Evolutionary conservation across 2,329 filamentous ascomycete genomes (phyloP), one percentile per base, ranked within the genome.

Genomic region (Epichloe baconii): DNA sequence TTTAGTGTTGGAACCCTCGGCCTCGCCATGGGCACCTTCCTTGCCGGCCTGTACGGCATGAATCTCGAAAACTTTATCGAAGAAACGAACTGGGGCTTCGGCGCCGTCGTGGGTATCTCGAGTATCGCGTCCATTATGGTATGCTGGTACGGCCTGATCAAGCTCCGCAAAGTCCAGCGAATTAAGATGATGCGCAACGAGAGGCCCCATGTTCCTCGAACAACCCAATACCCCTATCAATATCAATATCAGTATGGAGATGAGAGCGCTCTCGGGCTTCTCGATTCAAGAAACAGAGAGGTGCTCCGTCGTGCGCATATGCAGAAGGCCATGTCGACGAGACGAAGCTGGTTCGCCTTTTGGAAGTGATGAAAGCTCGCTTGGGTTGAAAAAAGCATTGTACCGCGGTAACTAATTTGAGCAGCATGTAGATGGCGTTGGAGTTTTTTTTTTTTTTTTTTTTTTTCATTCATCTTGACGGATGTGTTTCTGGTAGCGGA

Each of bases 21-120:
- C n/a, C 81, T 97, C 46, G 91, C 88, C 50, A 88, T 90, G 64
- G 93, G 93, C 51, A 96, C 93, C 47, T 94, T 97, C 64, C 78
- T 96, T 61, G 94, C 93, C 8, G 90, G 90, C n/a, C 81, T 98
- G n/a, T 98, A 97, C 75, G 93, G 93, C 60, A 97, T 97, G 90
- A 98, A 98, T 71, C 74, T 98, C 57, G 94, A 96, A 65, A 97
- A 97, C 69, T 97, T 96, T 68, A 88, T 97, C 60, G 93, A 98
- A 71, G 91, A 97, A 65, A 90, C 86, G 1, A 80, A 88, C 67
- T 79, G 88, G 67, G 93, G 91, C 11, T 97, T 98, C 66, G 77
- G 76, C 45, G 79, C 79, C 50, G 83, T 98, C 54, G 88, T 85
- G 2, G 74, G 72, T 17, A 72, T 79, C 54, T 94, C 87, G 52